phyloP scores from a whole-genome alignment of 306 rosid genomes.

The Trichosanthes truncata region DNA sequence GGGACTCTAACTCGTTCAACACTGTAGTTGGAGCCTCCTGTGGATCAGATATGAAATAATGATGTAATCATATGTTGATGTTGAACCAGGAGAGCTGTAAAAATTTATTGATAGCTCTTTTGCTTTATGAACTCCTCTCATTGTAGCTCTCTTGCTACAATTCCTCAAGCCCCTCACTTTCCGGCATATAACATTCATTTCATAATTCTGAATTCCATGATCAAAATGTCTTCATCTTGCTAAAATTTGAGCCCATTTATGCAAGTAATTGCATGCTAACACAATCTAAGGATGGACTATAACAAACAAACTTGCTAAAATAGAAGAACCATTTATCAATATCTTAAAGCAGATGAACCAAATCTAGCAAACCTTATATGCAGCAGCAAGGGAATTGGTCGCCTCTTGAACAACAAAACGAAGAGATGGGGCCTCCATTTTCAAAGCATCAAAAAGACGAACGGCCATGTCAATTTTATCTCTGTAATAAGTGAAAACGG shows the following conservation, averaged over 20 bases:
- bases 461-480: constrained; percentile 80
- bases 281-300: background rate
- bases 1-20: constrained; percentile 65
- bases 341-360: constrained; percentile 1
- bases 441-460: constrained; percentile 76
- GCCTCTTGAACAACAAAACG: constrained; percentile 84
- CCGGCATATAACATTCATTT: background rate
- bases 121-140: background rate
- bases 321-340: background rate
- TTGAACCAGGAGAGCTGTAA: background rate
- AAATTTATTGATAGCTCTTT: background rate
- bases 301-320: background rate
- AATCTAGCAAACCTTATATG: constrained; percentile 63
- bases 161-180: background rate
- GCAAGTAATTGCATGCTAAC: background rate
- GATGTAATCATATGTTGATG: constrained; percentile 2
- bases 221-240: background rate
- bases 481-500: constrained; percentile 30
- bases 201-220: background rate
- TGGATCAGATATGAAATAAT: constrained; percentile 19
- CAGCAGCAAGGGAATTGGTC: constrained; percentile 69
- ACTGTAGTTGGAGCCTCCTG: constrained; percentile 70
- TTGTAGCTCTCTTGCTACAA: background rate
- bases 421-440: constrained; percentile 65
- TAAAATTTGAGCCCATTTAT: background rate